Evolutionary conservation across 2,329 filamentous ascomycete genomes (phyloP).

Genomic region (Trichoderma citrinoviride): DNA sequence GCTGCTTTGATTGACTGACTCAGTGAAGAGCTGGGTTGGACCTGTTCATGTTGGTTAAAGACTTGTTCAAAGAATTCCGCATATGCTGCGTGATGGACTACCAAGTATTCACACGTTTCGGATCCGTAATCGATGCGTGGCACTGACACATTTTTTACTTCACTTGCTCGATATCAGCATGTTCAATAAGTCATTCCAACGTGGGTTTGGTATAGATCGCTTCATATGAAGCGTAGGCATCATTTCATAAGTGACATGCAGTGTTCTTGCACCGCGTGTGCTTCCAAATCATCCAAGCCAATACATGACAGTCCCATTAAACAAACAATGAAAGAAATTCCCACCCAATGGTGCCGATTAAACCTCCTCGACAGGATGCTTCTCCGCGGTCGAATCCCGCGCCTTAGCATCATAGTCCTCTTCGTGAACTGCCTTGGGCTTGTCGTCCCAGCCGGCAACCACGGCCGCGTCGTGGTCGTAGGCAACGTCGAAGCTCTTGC

Average conservation of each 20-base stretch:
- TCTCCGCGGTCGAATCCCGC: constrained; percentile 7
- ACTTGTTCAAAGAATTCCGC: too few species aligned
- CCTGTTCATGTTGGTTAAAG: too few species aligned
- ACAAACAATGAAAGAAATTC: not conserved
- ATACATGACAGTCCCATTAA: too few species aligned
- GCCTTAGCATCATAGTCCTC: constrained; percentile 16
- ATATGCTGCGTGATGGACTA: too few species aligned
- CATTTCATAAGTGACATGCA: not conserved
- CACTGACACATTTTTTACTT: too few species aligned
- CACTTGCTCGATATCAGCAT: too few species aligned
- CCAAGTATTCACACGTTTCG: too few species aligned
- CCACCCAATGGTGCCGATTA: constrained; percentile 12
- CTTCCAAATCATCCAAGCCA: not conserved
- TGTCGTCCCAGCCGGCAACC: constrained; percentile 42
- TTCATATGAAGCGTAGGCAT: not conserved
- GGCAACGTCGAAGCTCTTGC: constrained; percentile 49
- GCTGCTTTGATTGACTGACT: too few species aligned
- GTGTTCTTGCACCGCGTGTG: not conserved
- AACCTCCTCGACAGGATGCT: constrained; percentile 12
- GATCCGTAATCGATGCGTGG: too few species aligned
- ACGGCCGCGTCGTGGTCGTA: constrained; percentile 48
- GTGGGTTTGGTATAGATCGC: too few species aligned
- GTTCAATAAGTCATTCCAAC: too few species aligned
- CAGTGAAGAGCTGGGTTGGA: too few species aligned
- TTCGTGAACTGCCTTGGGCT: constrained; percentile 4